Conservation (phyloP, 202 grass and related monocot genomes). For the Dendrocalamus latiflorus region DNA sequence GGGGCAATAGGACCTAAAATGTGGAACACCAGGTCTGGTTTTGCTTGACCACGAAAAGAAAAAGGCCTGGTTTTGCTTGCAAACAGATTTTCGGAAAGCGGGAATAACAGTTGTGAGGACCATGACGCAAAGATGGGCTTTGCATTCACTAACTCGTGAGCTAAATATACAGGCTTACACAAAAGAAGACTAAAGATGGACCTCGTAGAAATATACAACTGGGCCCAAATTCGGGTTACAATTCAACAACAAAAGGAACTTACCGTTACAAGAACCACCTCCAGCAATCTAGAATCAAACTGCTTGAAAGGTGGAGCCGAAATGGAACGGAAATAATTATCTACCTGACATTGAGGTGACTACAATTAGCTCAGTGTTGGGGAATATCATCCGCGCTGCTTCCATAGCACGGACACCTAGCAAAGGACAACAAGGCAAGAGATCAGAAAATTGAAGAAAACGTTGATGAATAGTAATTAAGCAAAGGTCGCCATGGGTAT, state of each 20-base stretch:
- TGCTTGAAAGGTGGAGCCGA: conserved; percentile 36
- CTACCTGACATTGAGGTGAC: conserved; percentile 42
- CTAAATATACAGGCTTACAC: conserved; percentile 46
- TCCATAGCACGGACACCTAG: conserved; percentile 38
- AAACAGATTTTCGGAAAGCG: background rate
- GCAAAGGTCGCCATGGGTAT: background rate
- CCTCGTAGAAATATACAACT: conserved; percentile 46
- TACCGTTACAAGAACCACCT: conserved; percentile 23
- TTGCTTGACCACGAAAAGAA: background rate
- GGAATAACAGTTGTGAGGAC: background rate
- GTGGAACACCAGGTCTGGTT: background rate
- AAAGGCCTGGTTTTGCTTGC: background rate
- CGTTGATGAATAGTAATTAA: background rate
- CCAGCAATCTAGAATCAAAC: conserved; percentile 32
- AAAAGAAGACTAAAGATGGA: conserved; percentile 39
- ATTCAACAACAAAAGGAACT: conserved; percentile 34
- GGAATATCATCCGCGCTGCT: conserved; percentile 30
- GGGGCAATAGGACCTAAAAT: background rate
- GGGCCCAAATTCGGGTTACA: conserved; percentile 34
- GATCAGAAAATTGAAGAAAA: conserved; percentile 17
- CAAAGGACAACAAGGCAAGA: background rate
- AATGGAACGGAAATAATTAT: conserved; percentile 46
- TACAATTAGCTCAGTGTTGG: conserved; percentile 48
- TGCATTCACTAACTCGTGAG: conserved; percentile 42
- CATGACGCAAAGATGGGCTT: conserved; percentile 17